Evolutionary conservation across 495 filamentous ascomycete genomes (phyloP), one percentile per base, ranked within the genome.

Genomic region (Chaetomium fimeti): DNA sequence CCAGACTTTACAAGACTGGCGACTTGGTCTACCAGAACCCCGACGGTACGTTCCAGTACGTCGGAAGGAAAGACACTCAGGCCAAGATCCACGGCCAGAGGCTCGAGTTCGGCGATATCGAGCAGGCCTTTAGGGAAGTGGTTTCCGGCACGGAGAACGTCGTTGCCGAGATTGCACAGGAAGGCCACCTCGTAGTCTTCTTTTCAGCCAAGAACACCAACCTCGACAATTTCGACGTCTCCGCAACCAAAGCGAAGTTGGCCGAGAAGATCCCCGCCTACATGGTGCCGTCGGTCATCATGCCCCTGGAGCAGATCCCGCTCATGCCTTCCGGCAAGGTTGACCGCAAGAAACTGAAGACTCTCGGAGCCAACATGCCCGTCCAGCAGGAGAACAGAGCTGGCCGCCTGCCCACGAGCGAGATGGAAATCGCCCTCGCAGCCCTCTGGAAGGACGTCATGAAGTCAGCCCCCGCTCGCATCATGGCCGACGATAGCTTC

Each of bases 1-100:
- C 85, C 6, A 78, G 85, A 54, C 73, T 90, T 20, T 91, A 91
- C 71, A 88, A 87, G 72, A 89, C 87, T 1, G 87, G 87, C 5
- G 87, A 90, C 68, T 68, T 89, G 32, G 86, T 86, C 9, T 77
- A 80, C 29, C 88, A 89, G 62, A 75, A 81, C 32, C 76, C 81
- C 29, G 82, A 84, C n/a, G 84, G 85, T 6, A 77, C 83, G 0
- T 72, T 88, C n/a, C 77, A 79, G 45, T 88, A 86, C 72, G 73
- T 89, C 24, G 84, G 85, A 7, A 81, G 87, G 16, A 84, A 82
- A 57, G 87, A 89, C 57, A 82, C 83, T 16, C 86, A 88, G 64
- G 83, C 88, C 29, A 90, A 90, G 70, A 74, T 90, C 11, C 82
- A 84, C 22, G 87, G 87, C 3, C 85, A 88, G 65, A 78, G 87